Percentiles rank a stretch among this genome's conserved stretches.
phyloP scores from a whole-genome alignment of 768 basidiomycete species.

The Boletus coccyginus region DNA sequence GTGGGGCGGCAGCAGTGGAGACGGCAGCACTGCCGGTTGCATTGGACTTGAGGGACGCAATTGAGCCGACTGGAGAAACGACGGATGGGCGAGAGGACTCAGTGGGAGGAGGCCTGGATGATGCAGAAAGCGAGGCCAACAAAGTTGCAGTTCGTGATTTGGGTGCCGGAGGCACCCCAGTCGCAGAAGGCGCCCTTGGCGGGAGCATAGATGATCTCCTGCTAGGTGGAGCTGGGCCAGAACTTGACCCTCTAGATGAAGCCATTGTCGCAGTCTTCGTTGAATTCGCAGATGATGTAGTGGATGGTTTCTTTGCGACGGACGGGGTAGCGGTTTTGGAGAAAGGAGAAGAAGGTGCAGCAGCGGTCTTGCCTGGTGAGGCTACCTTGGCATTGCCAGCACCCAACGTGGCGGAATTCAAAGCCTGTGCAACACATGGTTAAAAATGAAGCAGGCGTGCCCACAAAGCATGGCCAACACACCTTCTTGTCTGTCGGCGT shows the following conservation, averaged over 20 bases:
- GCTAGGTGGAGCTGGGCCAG: constrained; percentile 32
- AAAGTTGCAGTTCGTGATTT: constrained; percentile 39
- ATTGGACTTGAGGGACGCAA: constrained; percentile 44
- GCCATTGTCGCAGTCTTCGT: constrained; percentile 34
- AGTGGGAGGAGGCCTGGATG: constrained; percentile 17
- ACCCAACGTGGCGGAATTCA: constrained; percentile 66
- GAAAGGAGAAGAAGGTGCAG: constrained; percentile 31
- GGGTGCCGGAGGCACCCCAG: constrained; percentile 33
- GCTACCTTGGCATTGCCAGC: constrained; percentile 49
- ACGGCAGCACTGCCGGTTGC: constrained; percentile 27
- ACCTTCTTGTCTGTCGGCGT: constrained; percentile 72
- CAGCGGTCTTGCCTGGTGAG: constrained; percentile 41
- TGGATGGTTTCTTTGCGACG: constrained; percentile 28
- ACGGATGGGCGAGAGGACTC: constrained; percentile 46
- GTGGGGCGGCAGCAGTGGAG: constrained; percentile 24
- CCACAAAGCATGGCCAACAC: constrained; percentile 23
- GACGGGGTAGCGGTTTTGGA: constrained; percentile 31
- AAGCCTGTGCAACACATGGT: constrained; percentile 44
- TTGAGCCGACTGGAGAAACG: constrained; percentile 55
- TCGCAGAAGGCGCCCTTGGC: constrained; percentile 38
- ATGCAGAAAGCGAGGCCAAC: constrained; percentile 25
- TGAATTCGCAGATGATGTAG: constrained; percentile 28
- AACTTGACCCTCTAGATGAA: constrained; percentile 27
- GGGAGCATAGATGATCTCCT: constrained; percentile 33
- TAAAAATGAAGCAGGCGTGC: constrained; percentile 23